Conservation (phyloP, 805 yeast genomes). For the Lipomyces japonicus region DNA sequence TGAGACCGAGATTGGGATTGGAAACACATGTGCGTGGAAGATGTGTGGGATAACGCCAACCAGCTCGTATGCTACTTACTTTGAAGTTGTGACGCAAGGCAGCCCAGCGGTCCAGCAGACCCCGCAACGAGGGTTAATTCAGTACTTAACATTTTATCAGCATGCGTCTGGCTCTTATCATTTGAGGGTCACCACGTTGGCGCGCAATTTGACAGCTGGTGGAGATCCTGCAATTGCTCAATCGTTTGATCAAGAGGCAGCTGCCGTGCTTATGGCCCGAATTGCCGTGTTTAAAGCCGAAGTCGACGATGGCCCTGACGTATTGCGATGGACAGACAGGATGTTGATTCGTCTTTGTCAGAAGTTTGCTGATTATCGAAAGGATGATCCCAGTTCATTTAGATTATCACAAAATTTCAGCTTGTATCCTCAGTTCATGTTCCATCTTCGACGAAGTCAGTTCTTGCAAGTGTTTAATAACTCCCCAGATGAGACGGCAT, state of each 20-base stretch:
- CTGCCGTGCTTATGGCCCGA: slow-evolving; percentile 90
- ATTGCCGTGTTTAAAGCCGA: slow-evolving; percentile 79
- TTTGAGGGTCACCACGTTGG: slow-evolving; percentile 83
- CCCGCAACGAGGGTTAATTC: slow-evolving; percentile 47
- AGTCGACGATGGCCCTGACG: slow-evolving; percentile 87
- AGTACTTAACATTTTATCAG: slow-evolving; percentile 87
- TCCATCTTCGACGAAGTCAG: slow-evolving; percentile 92
- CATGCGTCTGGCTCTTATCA: slow-evolving; percentile 91
- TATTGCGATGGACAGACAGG: slow-evolving; percentile 91
- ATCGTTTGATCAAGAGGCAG: slow-evolving; percentile 97
- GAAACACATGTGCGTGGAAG: slow-evolving; percentile 86
- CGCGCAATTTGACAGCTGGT: slow-evolving; percentile 49
- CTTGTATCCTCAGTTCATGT: slow-evolving; percentile 91
- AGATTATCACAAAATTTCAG: slow-evolving; percentile 78
- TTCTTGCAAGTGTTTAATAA: slow-evolving; percentile 93
- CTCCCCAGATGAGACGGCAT: slow-evolving; percentile 98
- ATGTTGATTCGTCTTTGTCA: slow-evolving; percentile 86
- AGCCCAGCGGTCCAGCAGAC: slow-evolving; percentile 29
- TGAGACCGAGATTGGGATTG: slow-evolving; percentile 90
- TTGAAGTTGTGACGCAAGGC: slow-evolving; percentile 54
- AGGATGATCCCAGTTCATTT: slow-evolving; percentile 79
- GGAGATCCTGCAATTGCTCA: slow-evolving; percentile 54
- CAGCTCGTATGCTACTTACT: slow-evolving; percentile 83
- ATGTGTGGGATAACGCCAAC: slow-evolving; percentile 81
- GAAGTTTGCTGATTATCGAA: slow-evolving; percentile 87